Evolutionary conservation across 2,329 filamentous ascomycete genomes (phyloP).

Genomic region (Neofusicoccum sp.): DNA sequence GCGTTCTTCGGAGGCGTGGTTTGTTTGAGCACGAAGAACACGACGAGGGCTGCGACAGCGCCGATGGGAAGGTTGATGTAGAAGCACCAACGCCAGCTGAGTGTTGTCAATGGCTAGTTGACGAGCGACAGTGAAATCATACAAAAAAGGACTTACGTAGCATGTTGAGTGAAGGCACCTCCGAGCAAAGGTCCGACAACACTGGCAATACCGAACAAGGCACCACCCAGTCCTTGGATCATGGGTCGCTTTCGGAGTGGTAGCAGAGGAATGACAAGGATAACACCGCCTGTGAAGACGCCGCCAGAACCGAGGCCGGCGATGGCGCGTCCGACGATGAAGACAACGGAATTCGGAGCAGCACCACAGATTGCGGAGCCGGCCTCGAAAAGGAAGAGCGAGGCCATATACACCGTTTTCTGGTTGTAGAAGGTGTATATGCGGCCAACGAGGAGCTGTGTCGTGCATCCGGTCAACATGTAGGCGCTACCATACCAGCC

Average conservation of each 20-base stretch:
- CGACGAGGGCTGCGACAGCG: conserved; percentile 45
- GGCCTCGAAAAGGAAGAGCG: conserved; percentile 53
- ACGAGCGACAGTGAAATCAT: conserved; percentile 5
- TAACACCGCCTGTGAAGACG: conserved; percentile 3
- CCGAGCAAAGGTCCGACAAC: conserved; percentile 54
- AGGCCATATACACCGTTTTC: conserved; percentile 48
- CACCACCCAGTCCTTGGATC: conserved; percentile 38
- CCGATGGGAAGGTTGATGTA: conserved; percentile 59
- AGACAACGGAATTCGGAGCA: conserved; percentile 53
- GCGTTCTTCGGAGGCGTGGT: conserved; percentile 31
- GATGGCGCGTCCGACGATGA: conserved; percentile 51
- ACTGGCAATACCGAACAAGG: conserved; percentile 52
- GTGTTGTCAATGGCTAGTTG: conserved; percentile 31
- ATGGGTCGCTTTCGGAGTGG: conserved; percentile 47
- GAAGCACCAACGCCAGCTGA: conserved; percentile 53
- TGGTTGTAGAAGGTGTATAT: conserved; percentile 53
- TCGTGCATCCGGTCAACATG: conserved; percentile 45
- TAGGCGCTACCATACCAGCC: conserved; percentile 37
- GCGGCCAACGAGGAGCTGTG: conserved; percentile 42
- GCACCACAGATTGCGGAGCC: conserved; percentile 55
- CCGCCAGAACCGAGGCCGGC: conserved; percentile 48
- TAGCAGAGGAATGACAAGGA: conserved; percentile 36
- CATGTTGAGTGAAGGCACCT: conserved; percentile 44
- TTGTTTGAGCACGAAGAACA: conserved; percentile 38
- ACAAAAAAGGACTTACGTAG: neutral